These are phyloP conservation scores for Alternaria burnsii DNA, from an alignment of 2,329 filamentous ascomycete genomes.

Conservation along the genomic window DNA sequence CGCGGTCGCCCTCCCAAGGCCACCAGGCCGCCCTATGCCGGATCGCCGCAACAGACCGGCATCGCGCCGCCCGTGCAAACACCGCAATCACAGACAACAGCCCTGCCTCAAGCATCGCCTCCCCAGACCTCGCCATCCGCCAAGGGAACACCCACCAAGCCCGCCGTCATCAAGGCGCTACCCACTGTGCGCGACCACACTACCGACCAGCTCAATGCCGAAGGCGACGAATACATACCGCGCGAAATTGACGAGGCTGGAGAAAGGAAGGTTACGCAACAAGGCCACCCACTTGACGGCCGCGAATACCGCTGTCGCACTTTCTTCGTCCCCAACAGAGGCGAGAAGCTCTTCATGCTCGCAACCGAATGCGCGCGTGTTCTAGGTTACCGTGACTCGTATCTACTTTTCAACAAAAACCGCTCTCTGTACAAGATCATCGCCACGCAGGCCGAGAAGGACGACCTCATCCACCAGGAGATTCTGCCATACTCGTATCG, in stretches of 20 bases:
- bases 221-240: conserved; percentile 93
- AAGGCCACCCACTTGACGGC: conserved; percentile 81
- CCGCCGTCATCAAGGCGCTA: conserved; percentile 84
- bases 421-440: conserved; percentile 97
- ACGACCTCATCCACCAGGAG: conserved; percentile 93
- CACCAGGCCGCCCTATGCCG: conserved; percentile 54
- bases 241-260: conserved; percentile 92
- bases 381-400: conserved; percentile 94
- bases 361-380: conserved; percentile 96
- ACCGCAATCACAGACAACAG: conserved; percentile 63
- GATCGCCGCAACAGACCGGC: conserved; percentile 61
- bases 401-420: conserved; percentile 98
- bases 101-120: conserved; percentile 61
- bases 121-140: conserved; percentile 69
- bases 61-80: conserved; percentile 60
- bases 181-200: conserved; percentile 97
- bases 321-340: conserved; percentile 89
- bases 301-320: conserved; percentile 93
- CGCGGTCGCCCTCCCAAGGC: conserved; percentile 69
- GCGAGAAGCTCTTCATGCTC: conserved; percentile 97
- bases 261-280: conserved; percentile 88
- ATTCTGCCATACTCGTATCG: conserved; percentile 97
- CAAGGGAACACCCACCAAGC: conserved; percentile 82
- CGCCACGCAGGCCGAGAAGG: conserved; percentile 93
- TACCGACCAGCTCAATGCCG: conserved; percentile 88